phyloP scores from a whole-genome alignment of 441 rosid genomes.

The Brassica hybrid region DNA sequence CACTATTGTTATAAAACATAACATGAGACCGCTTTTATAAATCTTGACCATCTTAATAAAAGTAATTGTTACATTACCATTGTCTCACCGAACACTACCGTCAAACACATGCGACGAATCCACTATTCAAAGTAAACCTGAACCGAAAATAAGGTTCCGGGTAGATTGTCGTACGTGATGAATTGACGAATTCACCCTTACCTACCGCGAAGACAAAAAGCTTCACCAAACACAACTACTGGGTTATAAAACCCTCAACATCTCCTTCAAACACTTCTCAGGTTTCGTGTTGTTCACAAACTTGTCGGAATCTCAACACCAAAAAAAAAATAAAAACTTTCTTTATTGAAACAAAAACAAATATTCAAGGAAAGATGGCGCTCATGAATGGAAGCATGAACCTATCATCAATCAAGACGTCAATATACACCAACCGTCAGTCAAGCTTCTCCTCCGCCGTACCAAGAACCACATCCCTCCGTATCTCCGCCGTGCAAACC shows the following conservation, averaged over 20 bases:
- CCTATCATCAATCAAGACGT: slow-evolving; percentile 44
- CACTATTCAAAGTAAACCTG: background rate
- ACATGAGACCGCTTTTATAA: background rate
- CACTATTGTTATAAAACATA: background rate
- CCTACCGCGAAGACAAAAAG: slow-evolving; percentile 31
- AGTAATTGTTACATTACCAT: background rate
- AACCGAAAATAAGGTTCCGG: background rate
- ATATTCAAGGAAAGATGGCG: slow-evolving; percentile 44
- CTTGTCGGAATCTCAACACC: slow-evolving; percentile 32
- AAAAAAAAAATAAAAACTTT: background rate
- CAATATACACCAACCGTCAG: slow-evolving; percentile 42
- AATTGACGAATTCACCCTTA: slow-evolving; percentile 19
- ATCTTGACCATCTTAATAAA: slow-evolving; percentile 6
- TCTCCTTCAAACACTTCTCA: slow-evolving; percentile 30
- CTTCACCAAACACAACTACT: slow-evolving; percentile 42
- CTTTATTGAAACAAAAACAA: background rate
- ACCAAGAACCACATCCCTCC: slow-evolving; percentile 42
- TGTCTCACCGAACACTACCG: slow-evolving; percentile 25
- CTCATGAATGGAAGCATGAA: slow-evolving; percentile 47
- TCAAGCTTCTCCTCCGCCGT: slow-evolving; percentile 33
- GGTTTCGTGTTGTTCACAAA: slow-evolving; percentile 32
- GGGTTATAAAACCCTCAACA: slow-evolving; percentile 37
- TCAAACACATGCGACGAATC: background rate
- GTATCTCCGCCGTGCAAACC: slow-evolving; percentile 66
- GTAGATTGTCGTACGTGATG: background rate